A percentile compares a stretch with the other conserved stretches of the same genome.
These are phyloP conservation scores for Takakia lepidozioides DNA, from an alignment of 225 moss, liverwort and hornwort genomes.

Conservation along the genomic window DNA sequence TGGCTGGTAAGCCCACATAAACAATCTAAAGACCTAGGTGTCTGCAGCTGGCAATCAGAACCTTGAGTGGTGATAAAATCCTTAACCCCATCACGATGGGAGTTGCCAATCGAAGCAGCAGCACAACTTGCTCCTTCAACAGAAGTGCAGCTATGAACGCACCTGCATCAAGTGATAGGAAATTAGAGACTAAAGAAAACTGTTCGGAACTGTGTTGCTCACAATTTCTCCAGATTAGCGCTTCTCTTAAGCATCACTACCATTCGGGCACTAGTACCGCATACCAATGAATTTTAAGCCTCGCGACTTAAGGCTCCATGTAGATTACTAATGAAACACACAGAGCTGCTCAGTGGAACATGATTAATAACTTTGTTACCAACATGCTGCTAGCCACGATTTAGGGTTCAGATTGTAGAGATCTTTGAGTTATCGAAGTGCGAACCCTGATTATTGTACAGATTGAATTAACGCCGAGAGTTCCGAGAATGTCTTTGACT, in stretches of 20 bases:
- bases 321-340: too few relatives aligned
- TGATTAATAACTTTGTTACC: too few relatives aligned
- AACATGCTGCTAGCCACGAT: too few relatives aligned
- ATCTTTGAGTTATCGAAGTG: neutral
- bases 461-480: too few relatives aligned
- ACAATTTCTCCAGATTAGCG: neutral
- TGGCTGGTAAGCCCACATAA: conserved; percentile 20
- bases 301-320: too few relatives aligned
- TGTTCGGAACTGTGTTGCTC: neutral
- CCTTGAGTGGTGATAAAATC: neutral
- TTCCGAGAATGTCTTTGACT: too few relatives aligned
- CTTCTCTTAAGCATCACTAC: too few relatives aligned
- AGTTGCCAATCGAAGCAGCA: neutral
- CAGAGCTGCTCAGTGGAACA: too few relatives aligned
- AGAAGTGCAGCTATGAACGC: conserved; percentile 38
- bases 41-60: neutral
- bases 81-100: neutral
- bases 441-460: neutral
- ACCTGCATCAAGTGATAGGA: conserved; percentile 26
- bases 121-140: neutral
- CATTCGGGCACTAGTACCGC: too few relatives aligned
- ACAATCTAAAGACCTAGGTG: conserved; percentile 5
- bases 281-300: too few relatives aligned
- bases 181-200: conserved; percentile 9
- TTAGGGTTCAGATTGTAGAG: too few relatives aligned